Conservation (phyloP, 106 monocot genomes). For the Iris macrosiphon region DNA sequence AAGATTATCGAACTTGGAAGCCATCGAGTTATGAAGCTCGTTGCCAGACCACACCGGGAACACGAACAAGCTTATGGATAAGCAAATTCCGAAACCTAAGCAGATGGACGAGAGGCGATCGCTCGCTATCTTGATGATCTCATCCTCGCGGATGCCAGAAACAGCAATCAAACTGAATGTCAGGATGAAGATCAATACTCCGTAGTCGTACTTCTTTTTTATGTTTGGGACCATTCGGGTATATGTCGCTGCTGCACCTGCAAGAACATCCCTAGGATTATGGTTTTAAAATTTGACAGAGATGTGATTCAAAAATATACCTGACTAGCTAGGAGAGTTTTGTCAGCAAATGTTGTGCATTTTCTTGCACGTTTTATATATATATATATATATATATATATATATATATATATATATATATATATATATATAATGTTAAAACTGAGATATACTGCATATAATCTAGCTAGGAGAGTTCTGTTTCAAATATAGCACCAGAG, state of each 20-base stretch:
- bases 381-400: no score
- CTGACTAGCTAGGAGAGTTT: no score
- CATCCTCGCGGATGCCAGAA: slow-evolving; percentile 22
- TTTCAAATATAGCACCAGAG: no score
- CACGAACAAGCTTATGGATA: slow-evolving; percentile 18
- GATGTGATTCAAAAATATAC: no score
- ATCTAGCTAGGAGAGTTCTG: no score
- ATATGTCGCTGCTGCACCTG: slow-evolving; percentile 26
- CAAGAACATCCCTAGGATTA: neutral
- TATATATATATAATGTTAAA: no score
- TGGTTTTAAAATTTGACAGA: no score
- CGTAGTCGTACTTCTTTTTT: slow-evolving; percentile 34
- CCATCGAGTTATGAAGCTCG: slow-evolving; percentile 26
- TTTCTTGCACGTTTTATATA: no score
- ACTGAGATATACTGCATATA: no score
- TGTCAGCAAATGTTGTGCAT: no score
- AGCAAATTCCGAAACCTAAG: slow-evolving; percentile 20
- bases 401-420: no score
- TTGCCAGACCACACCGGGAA: slow-evolving; percentile 27
- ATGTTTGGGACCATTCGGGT: slow-evolving; percentile 15
- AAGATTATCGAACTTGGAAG: slow-evolving; percentile 20
- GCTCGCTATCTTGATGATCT: slow-evolving; percentile 21
- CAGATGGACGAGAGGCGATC: slow-evolving; percentile 26
- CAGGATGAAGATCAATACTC: slow-evolving; percentile 30
- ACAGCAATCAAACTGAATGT: slow-evolving; percentile 28